Conservation (phyloP, 495 filamentous ascomycete genomes). For the Parachaetomium inaequale region DNA sequence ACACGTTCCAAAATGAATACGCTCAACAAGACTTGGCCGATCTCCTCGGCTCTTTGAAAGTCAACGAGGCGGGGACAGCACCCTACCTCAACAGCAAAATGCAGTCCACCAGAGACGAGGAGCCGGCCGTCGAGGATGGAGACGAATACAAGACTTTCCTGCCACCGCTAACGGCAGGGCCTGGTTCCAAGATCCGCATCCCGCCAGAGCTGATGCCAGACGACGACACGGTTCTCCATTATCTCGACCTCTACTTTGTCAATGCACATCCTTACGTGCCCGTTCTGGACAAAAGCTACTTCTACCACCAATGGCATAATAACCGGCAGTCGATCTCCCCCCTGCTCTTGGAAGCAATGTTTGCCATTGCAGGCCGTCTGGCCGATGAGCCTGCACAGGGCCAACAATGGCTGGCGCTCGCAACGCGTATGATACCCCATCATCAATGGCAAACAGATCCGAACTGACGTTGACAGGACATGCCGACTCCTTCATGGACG, state of each 20-base stretch:
- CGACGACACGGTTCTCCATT: constrained; percentile 75
- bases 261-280: constrained; percentile 97
- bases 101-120: constrained; percentile 55
- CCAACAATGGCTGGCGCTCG: constrained; percentile 91
- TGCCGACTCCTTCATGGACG: constrained; percentile 93
- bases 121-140: constrained; percentile 70
- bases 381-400: constrained; percentile 80
- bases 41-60: constrained; percentile 77
- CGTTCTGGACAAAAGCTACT: constrained; percentile 75
- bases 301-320: constrained; percentile 91
- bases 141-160: constrained; percentile 62
- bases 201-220: constrained; percentile 92
- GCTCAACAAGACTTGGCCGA: constrained; percentile 71
- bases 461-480: constrained; percentile 60
- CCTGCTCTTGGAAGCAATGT: constrained; percentile 89
- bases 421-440: constrained; percentile 67
- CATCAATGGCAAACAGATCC: neutral
- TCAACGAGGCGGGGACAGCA: constrained; percentile 86
- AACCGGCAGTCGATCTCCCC: constrained; percentile 85
- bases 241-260: constrained; percentile 89
- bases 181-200: constrained; percentile 77
- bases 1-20: constrained; percentile 60
- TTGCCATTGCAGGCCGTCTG: constrained; percentile 82
- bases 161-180: constrained; percentile 61
- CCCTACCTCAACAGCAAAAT: constrained; percentile 80